Base-by-base conservation (phyloP, 78 protist species). In the Dictyostelium discoideum region DNA sequence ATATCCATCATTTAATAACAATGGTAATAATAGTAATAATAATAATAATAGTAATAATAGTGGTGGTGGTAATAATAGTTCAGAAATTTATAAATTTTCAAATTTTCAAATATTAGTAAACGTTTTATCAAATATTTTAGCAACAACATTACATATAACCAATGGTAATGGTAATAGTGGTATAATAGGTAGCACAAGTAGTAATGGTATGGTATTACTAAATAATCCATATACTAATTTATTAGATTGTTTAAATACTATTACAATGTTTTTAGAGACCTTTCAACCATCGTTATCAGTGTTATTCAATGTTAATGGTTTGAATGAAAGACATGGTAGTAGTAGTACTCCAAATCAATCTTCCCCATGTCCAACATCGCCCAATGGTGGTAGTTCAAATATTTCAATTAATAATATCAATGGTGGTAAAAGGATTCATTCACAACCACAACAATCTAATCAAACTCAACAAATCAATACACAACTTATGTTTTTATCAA, bases 241-340 rank as follows among this genome's bases (percentile, higher is more conserved):
- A 63, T 29, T 84, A 10, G 87, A 84, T 14, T 84, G 87, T 84
- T 63, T 84, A 63, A 63, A 84, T 63, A 39, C 87, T 16, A 42
- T 84, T 22, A 26, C 73, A 18, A 54, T 40, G n/a, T 84, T 84
- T 63, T 60, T 84, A 39, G 79, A 84, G 3, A 84, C 54, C 20
- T 26, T 54, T 82, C 86, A 82, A 84, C 87, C 87, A 22, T 84
- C 87, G 39, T 9, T 84, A n/a, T 60, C 42, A 39, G n/a, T 10
- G 26, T 1, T 84, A 18, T 50, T 82, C 29, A 13, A 13, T 50
- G 26, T 60, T 1, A 54, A 54, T 54, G n/a, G 20, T 16, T 8
- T 54, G 5, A 60, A 60, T 60, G 69, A 60, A 60, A 60, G 69
- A 60, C 69, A 60, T 60, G 69, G 69, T 20, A 24, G 69, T 18